Conservation (phyloP, 495 filamentous ascomycete genomes). For the Hyaloscypha bicolor region DNA sequence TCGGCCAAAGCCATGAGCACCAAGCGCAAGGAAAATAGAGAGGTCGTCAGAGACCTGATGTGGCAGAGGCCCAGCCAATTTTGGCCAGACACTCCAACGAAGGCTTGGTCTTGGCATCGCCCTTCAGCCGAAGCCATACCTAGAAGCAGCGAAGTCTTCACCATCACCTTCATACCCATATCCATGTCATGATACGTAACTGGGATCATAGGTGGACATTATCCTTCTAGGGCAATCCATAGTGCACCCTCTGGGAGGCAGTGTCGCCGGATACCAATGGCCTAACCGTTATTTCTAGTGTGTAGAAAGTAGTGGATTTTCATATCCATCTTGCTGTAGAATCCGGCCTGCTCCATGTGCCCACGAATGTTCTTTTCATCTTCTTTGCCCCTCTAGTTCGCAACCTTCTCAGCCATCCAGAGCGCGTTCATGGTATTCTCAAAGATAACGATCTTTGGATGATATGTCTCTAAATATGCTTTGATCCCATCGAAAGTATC, state of each 20-base stretch:
- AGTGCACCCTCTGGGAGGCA: conserved; percentile 1
- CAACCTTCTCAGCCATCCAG: conserved; percentile 48
- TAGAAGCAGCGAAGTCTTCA: no score
- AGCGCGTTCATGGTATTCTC: conserved; percentile 72
- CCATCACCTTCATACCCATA: no score
- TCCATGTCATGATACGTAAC: no score
- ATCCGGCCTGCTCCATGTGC: conserved; percentile 56
- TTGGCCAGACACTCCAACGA: no score
- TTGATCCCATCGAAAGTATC: conserved; percentile 69
- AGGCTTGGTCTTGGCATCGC: no score
- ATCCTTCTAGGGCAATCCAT: neutral
- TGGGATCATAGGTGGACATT: no score
- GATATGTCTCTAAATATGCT: conserved; percentile 52
- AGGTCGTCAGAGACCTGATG: no score
- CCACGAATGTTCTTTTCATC: conserved; percentile 39
- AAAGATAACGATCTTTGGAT: conserved; percentile 68
- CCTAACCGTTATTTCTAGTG: conserved; percentile 72
- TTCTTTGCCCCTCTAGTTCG: neutral
- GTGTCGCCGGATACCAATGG: conserved; percentile 49
- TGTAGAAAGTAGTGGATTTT: conserved; percentile 83
- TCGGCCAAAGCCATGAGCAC: no score
- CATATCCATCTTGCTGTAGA: conserved; percentile 56
- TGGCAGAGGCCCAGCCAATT: no score
- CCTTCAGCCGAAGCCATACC: no score
- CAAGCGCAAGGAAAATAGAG: no score